These are phyloP conservation scores for Metarhizium brunneum DNA, from an alignment of 2,329 filamentous ascomycete species.

Conservation along the genomic window DNA sequence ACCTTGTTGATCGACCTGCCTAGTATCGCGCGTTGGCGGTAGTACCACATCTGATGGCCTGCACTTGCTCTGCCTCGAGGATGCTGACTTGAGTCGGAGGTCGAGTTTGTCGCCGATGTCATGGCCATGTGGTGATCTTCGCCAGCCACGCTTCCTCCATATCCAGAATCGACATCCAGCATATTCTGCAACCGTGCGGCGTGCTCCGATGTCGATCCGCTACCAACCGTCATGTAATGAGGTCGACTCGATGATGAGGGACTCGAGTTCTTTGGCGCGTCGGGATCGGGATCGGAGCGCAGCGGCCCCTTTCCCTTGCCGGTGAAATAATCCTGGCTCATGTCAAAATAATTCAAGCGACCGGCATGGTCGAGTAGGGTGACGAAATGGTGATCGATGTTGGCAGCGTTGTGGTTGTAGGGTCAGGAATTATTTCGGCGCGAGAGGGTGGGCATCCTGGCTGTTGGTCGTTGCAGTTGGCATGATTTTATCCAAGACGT, in stretches of 20 bases:
- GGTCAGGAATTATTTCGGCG: background rate
- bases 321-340: conserved; percentile 52
- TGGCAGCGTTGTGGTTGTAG: background rate
- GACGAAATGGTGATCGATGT: background rate
- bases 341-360: conserved; percentile 26
- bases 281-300: conserved; percentile 20
- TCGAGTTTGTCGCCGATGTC: conserved; percentile 9
- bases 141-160: conserved; percentile 69
- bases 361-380: conserved; percentile 23
- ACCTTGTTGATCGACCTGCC: conserved; percentile 80
- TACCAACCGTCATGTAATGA: conserved; percentile 82
- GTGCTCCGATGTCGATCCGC: conserved; percentile 70
- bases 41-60: conserved; percentile 90
- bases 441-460: background rate
- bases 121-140: conserved; percentile 38
- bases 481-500: background rate
- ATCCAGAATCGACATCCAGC: conserved; percentile 83
- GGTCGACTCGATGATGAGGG: conserved; percentile 31
- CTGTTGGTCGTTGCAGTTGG: background rate
- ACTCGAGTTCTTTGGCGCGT: conserved; percentile 18
- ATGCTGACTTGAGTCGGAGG: conserved; percentile 35
- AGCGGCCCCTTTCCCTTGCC: conserved; percentile 43
- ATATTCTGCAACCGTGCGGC: conserved; percentile 72
- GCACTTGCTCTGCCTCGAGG: conserved; percentile 59
- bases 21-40: conserved; percentile 81